A percentile compares a stretch with the other conserved stretches of the same genome.
Conservation (phyloP, 2,329 filamentous ascomycete genomes). For the Trichophaea hybrida region DNA sequence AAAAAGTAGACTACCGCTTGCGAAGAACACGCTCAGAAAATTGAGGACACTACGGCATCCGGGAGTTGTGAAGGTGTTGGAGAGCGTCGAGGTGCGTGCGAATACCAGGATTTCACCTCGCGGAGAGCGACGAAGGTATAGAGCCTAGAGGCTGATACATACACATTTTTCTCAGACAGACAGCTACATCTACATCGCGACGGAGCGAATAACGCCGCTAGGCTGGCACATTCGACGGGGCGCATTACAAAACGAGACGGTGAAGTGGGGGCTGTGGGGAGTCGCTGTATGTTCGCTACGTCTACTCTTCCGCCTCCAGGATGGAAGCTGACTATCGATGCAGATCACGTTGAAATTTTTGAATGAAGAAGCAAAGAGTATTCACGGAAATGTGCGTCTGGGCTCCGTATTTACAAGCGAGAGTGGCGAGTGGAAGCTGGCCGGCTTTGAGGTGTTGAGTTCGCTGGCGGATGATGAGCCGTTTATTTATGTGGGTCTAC, state of each 20-base stretch:
- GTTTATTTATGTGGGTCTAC: constrained; percentile 55
- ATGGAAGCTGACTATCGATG: constrained; percentile 1
- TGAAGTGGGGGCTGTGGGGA: constrained; percentile 89
- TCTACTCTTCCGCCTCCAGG: not conserved
- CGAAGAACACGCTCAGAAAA: constrained; percentile 88
- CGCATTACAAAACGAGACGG: constrained; percentile 75
- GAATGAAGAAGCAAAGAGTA: constrained; percentile 79
- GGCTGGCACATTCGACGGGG: constrained; percentile 82
- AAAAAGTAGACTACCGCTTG: constrained; percentile 66
- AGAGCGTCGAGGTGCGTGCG: constrained; percentile 68
- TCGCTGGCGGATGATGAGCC: constrained; percentile 94
- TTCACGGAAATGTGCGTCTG: constrained; percentile 74
- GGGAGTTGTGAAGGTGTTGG: constrained; percentile 82
- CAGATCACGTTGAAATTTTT: constrained; percentile 89
- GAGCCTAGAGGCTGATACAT: not conserved
- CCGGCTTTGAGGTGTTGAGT: constrained; percentile 83
- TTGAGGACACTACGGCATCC: constrained; percentile 84
- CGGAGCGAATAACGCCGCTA: constrained; percentile 73
- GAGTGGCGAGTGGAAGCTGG: constrained; percentile 94
- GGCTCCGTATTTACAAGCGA: constrained; percentile 86
- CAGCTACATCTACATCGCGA: constrained; percentile 88
- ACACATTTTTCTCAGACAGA: constrained; percentile 53
- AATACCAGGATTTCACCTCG: constrained; percentile 5
- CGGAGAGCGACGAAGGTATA: not conserved
- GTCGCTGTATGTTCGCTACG: constrained; percentile 48